Evolutionary conservation across 1,139 yeast species (phyloP).

Genomic region (Ashbya aceris): DNA sequence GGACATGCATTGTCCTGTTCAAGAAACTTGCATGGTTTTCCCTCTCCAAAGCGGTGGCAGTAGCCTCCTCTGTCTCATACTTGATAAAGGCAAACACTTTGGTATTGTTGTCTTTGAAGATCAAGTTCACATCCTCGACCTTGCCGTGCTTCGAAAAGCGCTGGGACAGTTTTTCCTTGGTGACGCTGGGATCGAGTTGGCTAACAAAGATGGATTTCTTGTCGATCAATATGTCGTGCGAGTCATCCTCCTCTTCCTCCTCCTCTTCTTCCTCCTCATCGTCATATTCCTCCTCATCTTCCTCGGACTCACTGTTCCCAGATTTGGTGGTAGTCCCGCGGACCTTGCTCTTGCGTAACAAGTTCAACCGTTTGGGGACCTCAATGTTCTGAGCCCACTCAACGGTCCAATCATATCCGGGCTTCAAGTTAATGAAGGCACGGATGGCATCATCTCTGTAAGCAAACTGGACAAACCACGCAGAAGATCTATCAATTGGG

Average conservation of each 20-base stretch:
- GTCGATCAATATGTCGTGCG: constrained; percentile 41
- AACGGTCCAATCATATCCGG: constrained; percentile 43
- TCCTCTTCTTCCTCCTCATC: constrained; percentile 7
- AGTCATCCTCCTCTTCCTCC: constrained; percentile 11
- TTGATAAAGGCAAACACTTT: constrained; percentile 66
- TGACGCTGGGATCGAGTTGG: constrained; percentile 48
- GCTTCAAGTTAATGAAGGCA: constrained; percentile 66
- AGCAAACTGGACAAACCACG: constrained; percentile 77
- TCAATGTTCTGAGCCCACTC: constrained; percentile 85
- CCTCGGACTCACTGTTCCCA: constrained; percentile 1
- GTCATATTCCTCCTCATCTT: constrained; percentile 4
- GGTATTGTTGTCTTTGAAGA: constrained; percentile 37
- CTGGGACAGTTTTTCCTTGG: constrained; percentile 44
- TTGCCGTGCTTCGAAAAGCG: constrained; percentile 63
- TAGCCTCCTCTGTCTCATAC: constrained; percentile 56
- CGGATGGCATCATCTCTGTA: constrained; percentile 86
- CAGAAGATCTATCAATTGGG: constrained; percentile 29
- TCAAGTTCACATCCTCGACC: constrained; percentile 42
- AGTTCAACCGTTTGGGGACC: constrained; percentile 29
- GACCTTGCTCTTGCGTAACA: constrained; percentile 9
- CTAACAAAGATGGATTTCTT: constrained; percentile 69
- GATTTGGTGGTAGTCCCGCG: neutral
- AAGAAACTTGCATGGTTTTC: constrained; percentile 72
- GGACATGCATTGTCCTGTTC: constrained; percentile 74
- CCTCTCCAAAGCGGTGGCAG: constrained; percentile 72